Evolutionary conservation across 2,329 filamentous ascomycete genomes (phyloP), one percentile per base, ranked within the genome.

Genomic region (Raffaelea ambrosiae): DNA sequence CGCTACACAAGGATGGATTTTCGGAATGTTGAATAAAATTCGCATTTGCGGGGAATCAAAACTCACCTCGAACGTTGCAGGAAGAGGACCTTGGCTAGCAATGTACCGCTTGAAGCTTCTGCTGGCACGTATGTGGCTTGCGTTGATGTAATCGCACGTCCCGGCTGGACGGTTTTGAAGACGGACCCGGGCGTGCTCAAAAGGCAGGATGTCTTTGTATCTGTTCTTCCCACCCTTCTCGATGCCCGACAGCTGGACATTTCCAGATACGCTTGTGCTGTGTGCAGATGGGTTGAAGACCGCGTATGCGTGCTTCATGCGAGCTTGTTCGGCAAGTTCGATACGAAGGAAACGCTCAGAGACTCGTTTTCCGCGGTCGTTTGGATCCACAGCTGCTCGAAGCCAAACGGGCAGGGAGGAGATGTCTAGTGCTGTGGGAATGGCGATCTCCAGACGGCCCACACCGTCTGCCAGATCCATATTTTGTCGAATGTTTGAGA

Each of bases 161-260:
- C 83, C 84, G 2, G 76, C 69, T 0, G 76, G 69, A 33, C 84
- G 79, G 39, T 80, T 79, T 54, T 86, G 75, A 42, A 98, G 67
- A 55, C 80, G 88, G 47, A 98, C 93, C 50, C 93, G 75, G 3
- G 88, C 83, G 64, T 98, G 93, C 60, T 97, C 91, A 61, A 94
- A 98, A 0, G 93, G 93, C 67, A 95, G 83, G 48, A 97, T 96
- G 57, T 96, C 94, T 69, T 96, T 97, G 70, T 98, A 98, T 9
- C 93, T 80, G 58, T 98, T 98, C 70, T 97, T 97, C 18, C 76
- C 81, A 8, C 93, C 93, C 63, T 96, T 93, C 59, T 98, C 93
- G 26, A 98, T 86, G 8, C 93, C 93, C 0, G 87, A 93, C 45
- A 98, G 81, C 57, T 88, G 84, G 8, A 94, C 78, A 20, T 66